Conservation (phyloP, 1,284 basidiomycete species). For the Moniliophthora roreri region DNA sequence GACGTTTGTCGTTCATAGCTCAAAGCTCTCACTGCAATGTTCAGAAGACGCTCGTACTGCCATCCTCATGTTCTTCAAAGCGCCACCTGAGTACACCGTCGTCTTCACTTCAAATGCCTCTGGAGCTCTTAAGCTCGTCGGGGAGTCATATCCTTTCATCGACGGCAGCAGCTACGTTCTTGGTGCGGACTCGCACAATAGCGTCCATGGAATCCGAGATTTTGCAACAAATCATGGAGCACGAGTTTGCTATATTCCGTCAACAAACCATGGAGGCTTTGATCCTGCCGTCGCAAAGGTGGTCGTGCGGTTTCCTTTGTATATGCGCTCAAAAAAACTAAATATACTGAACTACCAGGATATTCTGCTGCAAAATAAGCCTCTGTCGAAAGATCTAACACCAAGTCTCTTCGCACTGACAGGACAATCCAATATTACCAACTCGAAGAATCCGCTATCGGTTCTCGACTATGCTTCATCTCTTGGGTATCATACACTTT, state of each 20-base stretch:
- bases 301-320: slow-evolving; percentile 19
- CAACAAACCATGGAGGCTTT: slow-evolving; percentile 62
- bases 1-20: slow-evolving; percentile 40
- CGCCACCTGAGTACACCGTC: slow-evolving; percentile 71
- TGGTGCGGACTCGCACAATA: slow-evolving; percentile 78
- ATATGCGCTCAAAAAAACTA: slow-evolving; percentile 14
- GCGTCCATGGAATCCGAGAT: slow-evolving; percentile 79
- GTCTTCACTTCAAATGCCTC: slow-evolving; percentile 83
- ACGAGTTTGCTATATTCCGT: slow-evolving; percentile 62
- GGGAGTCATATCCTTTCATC: slow-evolving; percentile 75
- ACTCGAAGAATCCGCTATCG: slow-evolving; percentile 60
- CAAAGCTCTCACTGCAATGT: slow-evolving; percentile 63
- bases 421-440: slow-evolving; percentile 80
- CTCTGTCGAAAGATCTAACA: slow-evolving; percentile 38
- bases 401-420: slow-evolving; percentile 73
- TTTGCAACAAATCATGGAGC: slow-evolving; percentile 59
- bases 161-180: slow-evolving; percentile 59
- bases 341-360: slow-evolving; percentile 30
- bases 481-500: slow-evolving; percentile 70
- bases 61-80: slow-evolving; percentile 73
- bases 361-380: slow-evolving; percentile 41
- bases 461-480: slow-evolving; percentile 59
- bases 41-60: slow-evolving; percentile 67
- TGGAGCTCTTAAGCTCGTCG: slow-evolving; percentile 76
- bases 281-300: slow-evolving; percentile 60